Evolutionary conservation across 192 early-diverging fungal genomes (phyloP).

Genomic region (Backusella psychrophila): DNA sequence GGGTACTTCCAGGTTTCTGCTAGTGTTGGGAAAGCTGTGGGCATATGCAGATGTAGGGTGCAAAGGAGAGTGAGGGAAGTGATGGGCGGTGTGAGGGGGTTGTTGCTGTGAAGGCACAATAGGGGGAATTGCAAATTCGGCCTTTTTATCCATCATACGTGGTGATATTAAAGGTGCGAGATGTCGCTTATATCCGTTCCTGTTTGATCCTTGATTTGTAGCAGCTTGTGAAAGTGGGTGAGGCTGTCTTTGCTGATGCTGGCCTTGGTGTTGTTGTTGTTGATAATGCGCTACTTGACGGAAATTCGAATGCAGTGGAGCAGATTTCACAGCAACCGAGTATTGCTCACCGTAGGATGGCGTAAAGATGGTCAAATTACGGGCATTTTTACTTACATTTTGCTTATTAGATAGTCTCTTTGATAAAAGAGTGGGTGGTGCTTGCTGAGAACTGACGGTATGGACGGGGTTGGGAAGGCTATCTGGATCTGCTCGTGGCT

Average conservation of each 20-base stretch:
- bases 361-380: constrained; percentile 46
- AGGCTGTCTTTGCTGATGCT: constrained; percentile 1
- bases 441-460: constrained; percentile 14
- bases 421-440: constrained; percentile 5
- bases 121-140: constrained; percentile 27
- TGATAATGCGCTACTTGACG: constrained; percentile 28
- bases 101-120: constrained; percentile 35
- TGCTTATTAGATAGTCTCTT: constrained; percentile 36
- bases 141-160: constrained; percentile 12
- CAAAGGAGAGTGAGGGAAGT: constrained; percentile 9
- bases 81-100: neutral
- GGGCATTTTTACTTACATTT: constrained; percentile 35
- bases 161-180: constrained; percentile 36
- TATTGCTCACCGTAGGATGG: constrained; percentile 49
- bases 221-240: neutral
- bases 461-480: constrained; percentile 7
- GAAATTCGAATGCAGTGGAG: constrained; percentile 41
- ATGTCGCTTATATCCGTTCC: neutral
- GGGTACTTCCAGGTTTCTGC: neutral
- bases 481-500: constrained; percentile 8
- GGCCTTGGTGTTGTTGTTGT: constrained; percentile 20
- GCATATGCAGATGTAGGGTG: neutral
- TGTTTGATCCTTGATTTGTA: neutral
- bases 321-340: constrained; percentile 42
- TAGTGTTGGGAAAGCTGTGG: neutral